phyloP scores from a whole-genome alignment of 768 basidiomycete species.

The Lactarius psammicola region DNA sequence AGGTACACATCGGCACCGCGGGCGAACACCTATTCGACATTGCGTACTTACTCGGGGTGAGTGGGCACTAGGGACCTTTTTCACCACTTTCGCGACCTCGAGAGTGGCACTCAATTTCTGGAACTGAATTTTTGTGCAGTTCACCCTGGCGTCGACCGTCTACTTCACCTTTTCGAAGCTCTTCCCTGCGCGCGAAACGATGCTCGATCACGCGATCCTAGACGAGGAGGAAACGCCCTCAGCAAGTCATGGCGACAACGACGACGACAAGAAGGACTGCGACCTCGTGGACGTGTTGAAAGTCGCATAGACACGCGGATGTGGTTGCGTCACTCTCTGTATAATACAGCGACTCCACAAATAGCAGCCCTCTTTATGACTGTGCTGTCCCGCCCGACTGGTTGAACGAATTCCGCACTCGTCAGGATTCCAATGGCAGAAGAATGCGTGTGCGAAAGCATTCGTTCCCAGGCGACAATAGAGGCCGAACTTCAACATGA shows the following conservation, averaged over 20 bases:
- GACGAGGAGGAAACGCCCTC: neutral
- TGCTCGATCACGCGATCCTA: conserved; percentile 25
- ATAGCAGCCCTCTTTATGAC: neutral
- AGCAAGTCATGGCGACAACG: neutral
- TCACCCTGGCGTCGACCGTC: conserved; percentile 23
- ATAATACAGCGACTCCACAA: neutral
- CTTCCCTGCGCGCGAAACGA: conserved; percentile 26
- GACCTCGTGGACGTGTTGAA: neutral
- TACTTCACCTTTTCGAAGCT: conserved; percentile 23
- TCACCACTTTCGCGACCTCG: neutral
- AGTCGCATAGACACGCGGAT: neutral
- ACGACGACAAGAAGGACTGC: conserved; percentile 6
- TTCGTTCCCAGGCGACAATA: neutral
- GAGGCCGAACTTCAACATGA: neutral
- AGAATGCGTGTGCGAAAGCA: neutral
- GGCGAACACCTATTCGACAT: conserved; percentile 61
- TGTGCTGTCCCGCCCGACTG: neutral
- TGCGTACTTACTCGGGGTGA: conserved; percentile 73
- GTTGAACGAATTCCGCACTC: neutral
- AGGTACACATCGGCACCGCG: conserved; percentile 55
- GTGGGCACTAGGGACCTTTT: neutral
- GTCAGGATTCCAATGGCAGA: neutral
- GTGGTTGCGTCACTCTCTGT: neutral
- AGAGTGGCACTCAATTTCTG: neutral
- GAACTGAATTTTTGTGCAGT: conserved; percentile 10